Conservation (phyloP, 768 basidiomycete species). For the Roridomyces roridus region DNA sequence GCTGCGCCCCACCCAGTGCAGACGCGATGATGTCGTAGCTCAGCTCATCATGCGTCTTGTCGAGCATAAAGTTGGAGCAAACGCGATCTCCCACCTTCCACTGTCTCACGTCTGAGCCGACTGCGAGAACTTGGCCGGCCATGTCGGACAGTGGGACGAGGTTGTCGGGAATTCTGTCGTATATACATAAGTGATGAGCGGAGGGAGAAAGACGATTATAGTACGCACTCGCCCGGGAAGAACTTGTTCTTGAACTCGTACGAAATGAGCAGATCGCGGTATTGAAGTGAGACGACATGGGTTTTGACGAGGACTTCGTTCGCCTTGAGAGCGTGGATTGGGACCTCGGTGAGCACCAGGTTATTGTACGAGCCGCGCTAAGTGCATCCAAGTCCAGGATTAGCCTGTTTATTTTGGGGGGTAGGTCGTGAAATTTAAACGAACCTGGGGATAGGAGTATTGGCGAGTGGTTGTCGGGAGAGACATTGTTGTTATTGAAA, state of each 20-base stretch:
- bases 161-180: slow-evolving; percentile 3
- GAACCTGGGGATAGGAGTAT: too few species aligned
- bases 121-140: slow-evolving; percentile 61
- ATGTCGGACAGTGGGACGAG: slow-evolving; percentile 54
- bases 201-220: too few species aligned
- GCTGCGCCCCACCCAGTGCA: slow-evolving; percentile 50
- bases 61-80: slow-evolving; percentile 56
- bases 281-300: slow-evolving; percentile 66
- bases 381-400: neutral
- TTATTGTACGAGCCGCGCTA: slow-evolving; percentile 31
- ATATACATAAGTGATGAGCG: neutral
- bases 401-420: too few species aligned
- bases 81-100: slow-evolving; percentile 65
- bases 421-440: too few species aligned
- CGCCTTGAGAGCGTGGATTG: slow-evolving; percentile 40
- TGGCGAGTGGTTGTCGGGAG: too few species aligned
- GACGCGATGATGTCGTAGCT: slow-evolving; percentile 27
- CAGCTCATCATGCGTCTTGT: slow-evolving; percentile 58
- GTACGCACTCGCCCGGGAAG: slow-evolving; percentile 43
- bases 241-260: too few species aligned
- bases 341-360: slow-evolving; percentile 33
- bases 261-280: slow-evolving; percentile 55
- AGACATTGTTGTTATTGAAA: too few species aligned
- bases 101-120: slow-evolving; percentile 47
- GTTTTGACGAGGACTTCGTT: slow-evolving; percentile 59